A percentile compares a stretch with the other conserved stretches of the same genome.
phyloP scores from a whole-genome alignment of 2,329 filamentous ascomycete species.

The Pseudogymnoascus verrucosus region DNA sequence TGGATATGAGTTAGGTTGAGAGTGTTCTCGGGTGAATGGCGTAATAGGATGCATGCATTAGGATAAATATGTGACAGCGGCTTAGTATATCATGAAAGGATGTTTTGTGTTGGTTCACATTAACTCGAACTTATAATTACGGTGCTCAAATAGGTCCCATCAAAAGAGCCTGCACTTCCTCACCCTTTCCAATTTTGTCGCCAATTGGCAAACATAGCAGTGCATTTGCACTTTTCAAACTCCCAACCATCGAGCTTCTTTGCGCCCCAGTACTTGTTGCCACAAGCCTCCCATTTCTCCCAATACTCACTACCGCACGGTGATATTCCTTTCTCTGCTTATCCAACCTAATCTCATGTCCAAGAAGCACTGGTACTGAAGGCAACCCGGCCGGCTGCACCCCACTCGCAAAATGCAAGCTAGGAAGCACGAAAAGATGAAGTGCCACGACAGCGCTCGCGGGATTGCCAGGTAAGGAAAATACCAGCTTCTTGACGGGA shows the following conservation, averaged over 20 bases:
- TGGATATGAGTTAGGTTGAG: constrained; percentile 21
- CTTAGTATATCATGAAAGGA: neutral
- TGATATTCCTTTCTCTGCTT: constrained; percentile 79
- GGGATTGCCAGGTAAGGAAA: constrained; percentile 88
- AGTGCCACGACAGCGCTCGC: constrained; percentile 89
- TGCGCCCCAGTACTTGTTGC: constrained; percentile 84
- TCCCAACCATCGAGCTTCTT: constrained; percentile 82
- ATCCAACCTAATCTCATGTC: constrained; percentile 68
- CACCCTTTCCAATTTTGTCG: constrained; percentile 58
- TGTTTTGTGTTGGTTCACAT: neutral
- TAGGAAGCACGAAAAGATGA: constrained; percentile 86
- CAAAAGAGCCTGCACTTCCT: constrained; percentile 67
- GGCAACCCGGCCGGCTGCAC: constrained; percentile 61
- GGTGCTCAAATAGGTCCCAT: constrained; percentile 48
- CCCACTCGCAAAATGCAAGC: constrained; percentile 69
- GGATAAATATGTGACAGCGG: neutral
- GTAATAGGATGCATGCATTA: constrained; percentile 6
- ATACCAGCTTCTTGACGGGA: constrained; percentile 62
- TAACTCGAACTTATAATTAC: constrained; percentile 14
- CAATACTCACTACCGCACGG: constrained; percentile 64
- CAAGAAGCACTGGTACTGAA: constrained; percentile 60
- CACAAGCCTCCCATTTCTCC: constrained; percentile 57
- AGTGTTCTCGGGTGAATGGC: neutral
- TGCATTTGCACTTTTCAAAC: constrained; percentile 81
- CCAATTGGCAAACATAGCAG: constrained; percentile 55